Evolutionary conservation across 164 flowering plant species (phyloP), one percentile per base, ranked within the genome.

Genomic region (Chimonanthus salicifolius): DNA sequence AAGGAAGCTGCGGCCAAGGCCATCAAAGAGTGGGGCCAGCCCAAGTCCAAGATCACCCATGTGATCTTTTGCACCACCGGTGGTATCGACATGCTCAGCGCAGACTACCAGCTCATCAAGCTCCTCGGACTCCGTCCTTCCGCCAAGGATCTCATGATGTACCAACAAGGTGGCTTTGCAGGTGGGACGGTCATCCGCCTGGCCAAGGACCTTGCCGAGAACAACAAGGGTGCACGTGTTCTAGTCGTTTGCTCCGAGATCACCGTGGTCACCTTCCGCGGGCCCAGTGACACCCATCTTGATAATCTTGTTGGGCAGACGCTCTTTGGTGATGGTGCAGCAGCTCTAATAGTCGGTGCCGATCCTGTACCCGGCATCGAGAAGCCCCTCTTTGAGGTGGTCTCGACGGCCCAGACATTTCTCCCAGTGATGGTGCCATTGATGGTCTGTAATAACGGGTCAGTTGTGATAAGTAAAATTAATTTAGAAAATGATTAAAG

Each of bases 11-110:
- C 87, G 2, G 3, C 51, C 20, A 79, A 71, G 78, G 88, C 88
- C 67, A 84, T 84, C 65, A 82, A 84, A 78, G 87, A 84, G 58
- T 85, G 88, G 86, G 86, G 86, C 47, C 88, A 83, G 72, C 81
- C 88, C 76, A 85, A 83, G 67, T 82, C 88, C 72, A 83, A 84
- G 71, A 84, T 86, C 75, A 82, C 88, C 82, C 88, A 86, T 79
- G 62, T 86, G 11, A 76, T 86, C 74, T 86, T 86, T 70, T 86
- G 87, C 82, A 83, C 88, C 58, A 84, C 84, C n/a, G 80, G 83
- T 50, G 87, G 83, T 0, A 82, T 83, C 6, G 84, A 84, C 86
- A 81, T 86, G 86, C 88, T 87, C 20, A 87, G 87, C 6, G 83
- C 80, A n/a, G 87, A 85, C 73, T 84, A 81, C 79, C 85, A 82